phyloP scores from a whole-genome alignment of 2,329 filamentous ascomycete species.

The Pseudocercospora eumusae region DNA sequence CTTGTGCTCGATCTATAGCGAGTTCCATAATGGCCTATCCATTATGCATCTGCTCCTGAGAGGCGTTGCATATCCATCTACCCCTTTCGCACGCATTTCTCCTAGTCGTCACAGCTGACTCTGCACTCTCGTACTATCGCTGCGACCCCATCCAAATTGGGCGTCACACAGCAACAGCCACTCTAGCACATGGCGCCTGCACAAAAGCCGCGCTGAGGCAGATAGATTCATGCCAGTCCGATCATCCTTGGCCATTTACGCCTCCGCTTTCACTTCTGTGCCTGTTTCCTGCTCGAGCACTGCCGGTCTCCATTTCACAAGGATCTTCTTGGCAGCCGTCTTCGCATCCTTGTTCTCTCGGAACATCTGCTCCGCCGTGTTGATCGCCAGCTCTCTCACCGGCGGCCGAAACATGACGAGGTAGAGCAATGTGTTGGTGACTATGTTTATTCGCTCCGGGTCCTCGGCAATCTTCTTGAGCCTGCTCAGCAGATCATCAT shows the following conservation, averaged over 20 bases:
- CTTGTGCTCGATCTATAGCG: slow-evolving; percentile 1
- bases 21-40: neutral
- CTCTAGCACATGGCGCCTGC: slow-evolving; percentile 9
- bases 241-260: neutral
- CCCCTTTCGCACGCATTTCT: neutral
- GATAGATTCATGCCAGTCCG: neutral
- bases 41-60: neutral
- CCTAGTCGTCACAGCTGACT: neutral
- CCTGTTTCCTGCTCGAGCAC: slow-evolving; percentile 39
- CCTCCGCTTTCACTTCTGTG: slow-evolving; percentile 27
- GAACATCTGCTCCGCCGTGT: slow-evolving; percentile 62
- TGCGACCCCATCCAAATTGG: neutral
- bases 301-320: slow-evolving; percentile 58
- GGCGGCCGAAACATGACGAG: slow-evolving; percentile 62
- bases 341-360: slow-evolving; percentile 52
- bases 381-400: slow-evolving; percentile 57
- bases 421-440: slow-evolving; percentile 60
- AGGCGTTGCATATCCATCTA: neutral
- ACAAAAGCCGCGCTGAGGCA: slow-evolving; percentile 15
- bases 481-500: slow-evolving; percentile 67
- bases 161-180: neutral
- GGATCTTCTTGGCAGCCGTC: slow-evolving; percentile 54
- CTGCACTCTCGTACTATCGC: neutral
- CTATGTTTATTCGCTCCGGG: slow-evolving; percentile 63
- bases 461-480: slow-evolving; percentile 66